A percentile compares a stretch with the other conserved stretches of the same genome.
phyloP scores from a whole-genome alignment of 129 eudicot species.

The Helianthus annuus region DNA sequence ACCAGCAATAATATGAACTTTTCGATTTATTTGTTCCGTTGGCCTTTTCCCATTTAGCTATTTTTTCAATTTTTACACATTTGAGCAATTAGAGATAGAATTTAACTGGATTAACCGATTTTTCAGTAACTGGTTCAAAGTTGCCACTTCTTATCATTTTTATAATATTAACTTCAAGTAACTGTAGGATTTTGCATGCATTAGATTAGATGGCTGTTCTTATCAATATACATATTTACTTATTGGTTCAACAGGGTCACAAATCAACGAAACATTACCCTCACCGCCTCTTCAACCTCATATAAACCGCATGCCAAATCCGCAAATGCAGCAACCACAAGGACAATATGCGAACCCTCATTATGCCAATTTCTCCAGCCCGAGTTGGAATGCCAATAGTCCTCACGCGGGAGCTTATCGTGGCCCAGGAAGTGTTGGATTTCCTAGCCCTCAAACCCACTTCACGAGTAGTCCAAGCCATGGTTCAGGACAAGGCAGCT shows the following conservation, averaged over 20 bases:
- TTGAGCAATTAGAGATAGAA: too few species aligned
- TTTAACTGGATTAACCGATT: neutral
- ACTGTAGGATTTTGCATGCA: neutral
- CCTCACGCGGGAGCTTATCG: constrained; percentile 23
- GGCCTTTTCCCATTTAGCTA: neutral
- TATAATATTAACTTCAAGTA: neutral
- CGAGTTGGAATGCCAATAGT: constrained; percentile 35
- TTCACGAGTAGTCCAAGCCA: neutral
- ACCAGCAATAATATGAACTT: too few species aligned
- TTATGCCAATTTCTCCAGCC: constrained; percentile 39
- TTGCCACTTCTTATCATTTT: neutral
- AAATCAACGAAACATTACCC: constrained; percentile 33
- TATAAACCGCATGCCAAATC: constrained; percentile 36
- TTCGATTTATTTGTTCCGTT: too few species aligned
- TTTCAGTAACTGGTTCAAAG: neutral
- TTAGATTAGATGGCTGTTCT: neutral
- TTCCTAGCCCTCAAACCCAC: constrained; percentile 34
- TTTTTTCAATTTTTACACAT: too few species aligned
- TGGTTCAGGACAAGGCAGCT: constrained; percentile 36
- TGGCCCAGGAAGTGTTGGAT: constrained; percentile 25
- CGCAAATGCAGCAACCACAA: constrained; percentile 39
- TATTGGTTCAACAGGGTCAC: constrained; percentile 48
- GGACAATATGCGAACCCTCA: constrained; percentile 39
- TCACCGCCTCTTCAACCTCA: constrained; percentile 45
- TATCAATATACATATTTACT: neutral